A percentile compares a stretch with the other conserved stretches of the same genome.
Evolutionary conservation across 2,329 filamentous ascomycete species (phyloP).

Genomic region (Arthrobotrys iridis): DNA sequence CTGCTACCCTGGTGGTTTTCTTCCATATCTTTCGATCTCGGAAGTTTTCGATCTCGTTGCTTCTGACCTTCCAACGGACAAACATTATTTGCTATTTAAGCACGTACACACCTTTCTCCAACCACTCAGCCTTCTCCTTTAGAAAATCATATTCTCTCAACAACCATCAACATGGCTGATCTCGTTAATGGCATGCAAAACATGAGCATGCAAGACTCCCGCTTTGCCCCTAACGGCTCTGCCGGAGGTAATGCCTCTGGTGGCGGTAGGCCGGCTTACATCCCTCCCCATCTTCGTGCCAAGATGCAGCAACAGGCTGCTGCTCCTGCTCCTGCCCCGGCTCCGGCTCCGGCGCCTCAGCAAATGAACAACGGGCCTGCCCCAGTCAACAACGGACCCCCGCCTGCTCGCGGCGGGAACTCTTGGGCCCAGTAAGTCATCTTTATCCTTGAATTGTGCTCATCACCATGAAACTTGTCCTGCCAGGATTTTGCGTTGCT

Average conservation of each 20-base stretch:
- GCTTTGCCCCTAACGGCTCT: conserved; percentile 38
- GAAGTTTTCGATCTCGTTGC: conserved; percentile 29
- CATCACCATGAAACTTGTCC: neutral
- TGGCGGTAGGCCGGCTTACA: conserved; percentile 70
- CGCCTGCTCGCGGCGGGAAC: conserved; percentile 39
- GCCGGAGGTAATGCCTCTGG: conserved; percentile 58
- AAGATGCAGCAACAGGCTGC: conserved; percentile 63
- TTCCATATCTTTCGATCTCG: conserved; percentile 28
- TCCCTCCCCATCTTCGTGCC: conserved; percentile 82
- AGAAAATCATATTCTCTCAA: neutral
- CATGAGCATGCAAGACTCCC: conserved; percentile 68
- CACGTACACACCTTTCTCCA: neutral
- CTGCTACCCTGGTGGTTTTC: conserved; percentile 43
- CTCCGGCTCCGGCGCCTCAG: no score
- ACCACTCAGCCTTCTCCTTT: conserved; percentile 3
- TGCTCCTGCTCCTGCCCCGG: conserved; percentile 16
- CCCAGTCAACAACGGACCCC: conserved; percentile 52
- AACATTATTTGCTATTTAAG: neutral
- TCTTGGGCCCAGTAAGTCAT: conserved; percentile 44
- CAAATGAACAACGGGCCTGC: conserved; percentile 57
- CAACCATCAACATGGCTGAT: conserved; percentile 74
- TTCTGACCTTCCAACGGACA: conserved; percentile 9
- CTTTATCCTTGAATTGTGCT: neutral
- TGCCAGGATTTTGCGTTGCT: conserved; percentile 2
- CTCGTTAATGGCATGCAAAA: conserved; percentile 81